Percentiles rank a stretch among this genome's conserved stretches.
Conservation (phyloP, 257 asterid genomes). For the Haberlea rhodopensis region DNA sequence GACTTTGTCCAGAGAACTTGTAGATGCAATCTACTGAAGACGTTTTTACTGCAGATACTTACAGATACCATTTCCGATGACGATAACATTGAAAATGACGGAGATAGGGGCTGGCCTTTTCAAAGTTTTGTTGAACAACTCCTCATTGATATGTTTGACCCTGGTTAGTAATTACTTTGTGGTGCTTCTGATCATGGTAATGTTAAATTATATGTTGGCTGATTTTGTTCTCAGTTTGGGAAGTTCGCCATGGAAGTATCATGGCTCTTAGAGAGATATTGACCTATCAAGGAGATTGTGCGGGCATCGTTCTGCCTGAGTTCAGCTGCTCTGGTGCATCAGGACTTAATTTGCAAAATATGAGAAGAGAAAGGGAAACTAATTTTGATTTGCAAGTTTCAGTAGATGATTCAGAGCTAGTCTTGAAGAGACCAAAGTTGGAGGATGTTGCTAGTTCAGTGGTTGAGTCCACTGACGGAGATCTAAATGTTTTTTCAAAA, state of each 20-base stretch:
- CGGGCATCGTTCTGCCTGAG: conserved; percentile 74
- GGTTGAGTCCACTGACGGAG: conserved; percentile 40
- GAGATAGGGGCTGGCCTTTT: conserved; percentile 91
- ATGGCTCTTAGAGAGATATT: conserved; percentile 99
- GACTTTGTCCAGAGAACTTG: conserved; percentile 12
- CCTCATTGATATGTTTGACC: conserved; percentile 90
- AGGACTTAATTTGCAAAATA: conserved; percentile 34
- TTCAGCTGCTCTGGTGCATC: conserved; percentile 36
- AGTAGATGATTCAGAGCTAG: conserved; percentile 59
- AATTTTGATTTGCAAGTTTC: conserved; percentile 69
- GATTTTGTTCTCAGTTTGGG: conserved; percentile 74
- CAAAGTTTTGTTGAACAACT: conserved; percentile 90
- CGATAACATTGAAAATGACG: conserved; percentile 70
- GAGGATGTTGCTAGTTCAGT: conserved; percentile 45
- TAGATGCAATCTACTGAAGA: conserved; percentile 31
- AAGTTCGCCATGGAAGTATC: conserved; percentile 97
- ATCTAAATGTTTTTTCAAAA: conserved; percentile 35
- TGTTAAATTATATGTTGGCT: conserved; percentile 22
- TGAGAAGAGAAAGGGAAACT: conserved; percentile 64
- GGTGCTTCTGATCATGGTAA: conserved; percentile 19
- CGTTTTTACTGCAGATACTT: conserved; percentile 62
- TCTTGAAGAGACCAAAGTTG: conserved; percentile 68
- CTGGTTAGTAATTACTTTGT: conserved; percentile 48
- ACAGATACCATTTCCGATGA: conserved; percentile 75
- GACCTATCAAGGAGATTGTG: conserved; percentile 90